A percentile compares a stretch with the other conserved stretches of the same genome.
Conservation (phyloP, 2,329 filamentous ascomycete species). For the Reticulascus tulasneorum region DNA sequence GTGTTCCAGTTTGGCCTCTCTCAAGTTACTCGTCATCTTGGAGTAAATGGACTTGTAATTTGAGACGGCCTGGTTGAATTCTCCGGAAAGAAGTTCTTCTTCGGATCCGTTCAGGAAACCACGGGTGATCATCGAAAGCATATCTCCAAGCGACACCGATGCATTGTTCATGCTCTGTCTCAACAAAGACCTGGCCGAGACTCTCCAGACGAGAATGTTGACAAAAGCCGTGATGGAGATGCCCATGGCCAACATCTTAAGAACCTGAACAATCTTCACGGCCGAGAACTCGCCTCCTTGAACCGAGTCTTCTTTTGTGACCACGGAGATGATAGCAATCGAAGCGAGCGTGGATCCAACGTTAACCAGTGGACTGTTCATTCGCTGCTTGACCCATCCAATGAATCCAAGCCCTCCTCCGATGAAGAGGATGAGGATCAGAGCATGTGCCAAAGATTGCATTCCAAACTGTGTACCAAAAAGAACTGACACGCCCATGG, state of each 20-base stretch:
- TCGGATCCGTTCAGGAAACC: constrained; percentile 83
- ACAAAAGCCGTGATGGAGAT: constrained; percentile 67
- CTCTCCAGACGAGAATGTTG: constrained; percentile 73
- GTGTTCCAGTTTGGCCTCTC: constrained; percentile 86
- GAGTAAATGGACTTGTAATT: constrained; percentile 65
- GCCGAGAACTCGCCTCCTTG: constrained; percentile 78
- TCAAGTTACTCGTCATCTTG: constrained; percentile 70
- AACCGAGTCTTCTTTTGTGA: constrained; percentile 88
- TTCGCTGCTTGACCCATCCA: constrained; percentile 79
- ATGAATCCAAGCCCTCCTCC: constrained; percentile 84
- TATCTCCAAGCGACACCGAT: constrained; percentile 72
- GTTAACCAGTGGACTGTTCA: constrained; percentile 76
- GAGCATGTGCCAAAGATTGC: constrained; percentile 67
- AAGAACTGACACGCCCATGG: constrained; percentile 80
- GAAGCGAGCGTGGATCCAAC: constrained; percentile 82
- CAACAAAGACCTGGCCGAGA: constrained; percentile 70
- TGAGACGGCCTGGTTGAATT: constrained; percentile 58
- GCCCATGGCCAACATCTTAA: constrained; percentile 81
- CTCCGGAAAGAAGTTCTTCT: constrained; percentile 64
- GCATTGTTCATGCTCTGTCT: constrained; percentile 69
- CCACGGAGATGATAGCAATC: constrained; percentile 80
- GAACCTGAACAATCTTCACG: constrained; percentile 74
- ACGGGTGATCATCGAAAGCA: constrained; percentile 75
- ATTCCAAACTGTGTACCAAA: constrained; percentile 55
- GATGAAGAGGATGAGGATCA: constrained; percentile 79